Evolutionary conservation across 257 asterid genomes (phyloP).

Genomic region (Solanum peruvianum): DNA sequence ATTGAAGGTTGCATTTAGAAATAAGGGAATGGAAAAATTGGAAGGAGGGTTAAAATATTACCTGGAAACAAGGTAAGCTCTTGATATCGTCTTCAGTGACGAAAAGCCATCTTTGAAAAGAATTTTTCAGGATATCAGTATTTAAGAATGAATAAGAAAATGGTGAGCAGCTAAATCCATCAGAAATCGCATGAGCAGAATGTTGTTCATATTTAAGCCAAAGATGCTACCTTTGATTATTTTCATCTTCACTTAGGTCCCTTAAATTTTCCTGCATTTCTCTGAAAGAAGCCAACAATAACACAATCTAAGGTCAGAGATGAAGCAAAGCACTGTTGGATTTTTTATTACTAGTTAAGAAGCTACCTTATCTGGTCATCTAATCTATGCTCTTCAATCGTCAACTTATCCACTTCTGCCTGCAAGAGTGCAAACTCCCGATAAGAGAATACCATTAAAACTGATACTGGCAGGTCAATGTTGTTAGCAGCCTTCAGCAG

Average conservation of each 20-base stretch:
- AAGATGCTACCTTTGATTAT: conserved; percentile 35
- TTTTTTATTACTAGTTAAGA: not conserved
- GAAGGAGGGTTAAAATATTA: conserved; percentile 5
- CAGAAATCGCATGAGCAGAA: not conserved
- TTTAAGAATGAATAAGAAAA: not conserved
- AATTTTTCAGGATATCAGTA: not conserved
- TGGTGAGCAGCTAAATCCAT: not conserved
- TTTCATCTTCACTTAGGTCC: conserved; percentile 58
- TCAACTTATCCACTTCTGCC: conserved; percentile 51
- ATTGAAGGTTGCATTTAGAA: not conserved
- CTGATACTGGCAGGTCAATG: not conserved
- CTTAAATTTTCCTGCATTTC: conserved; percentile 54
- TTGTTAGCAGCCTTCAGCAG: not conserved
- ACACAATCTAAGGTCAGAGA: not conserved
- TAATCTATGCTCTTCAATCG: conserved; percentile 34
- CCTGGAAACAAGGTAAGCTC: conserved; percentile 84
- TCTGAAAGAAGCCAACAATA: conserved; percentile 26
- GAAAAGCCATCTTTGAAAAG: conserved; percentile 62
- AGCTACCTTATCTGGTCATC: conserved; percentile 49
- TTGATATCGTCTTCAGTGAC: conserved; percentile 88
- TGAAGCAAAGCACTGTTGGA: not conserved
- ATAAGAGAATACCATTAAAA: not conserved
- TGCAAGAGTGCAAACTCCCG: conserved; percentile 24
- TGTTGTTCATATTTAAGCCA: not conserved
- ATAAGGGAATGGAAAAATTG: not conserved